Base-by-base conservation (phyloP, 2,329 filamentous ascomycete genomes). In the Triangularia setosa region DNA sequence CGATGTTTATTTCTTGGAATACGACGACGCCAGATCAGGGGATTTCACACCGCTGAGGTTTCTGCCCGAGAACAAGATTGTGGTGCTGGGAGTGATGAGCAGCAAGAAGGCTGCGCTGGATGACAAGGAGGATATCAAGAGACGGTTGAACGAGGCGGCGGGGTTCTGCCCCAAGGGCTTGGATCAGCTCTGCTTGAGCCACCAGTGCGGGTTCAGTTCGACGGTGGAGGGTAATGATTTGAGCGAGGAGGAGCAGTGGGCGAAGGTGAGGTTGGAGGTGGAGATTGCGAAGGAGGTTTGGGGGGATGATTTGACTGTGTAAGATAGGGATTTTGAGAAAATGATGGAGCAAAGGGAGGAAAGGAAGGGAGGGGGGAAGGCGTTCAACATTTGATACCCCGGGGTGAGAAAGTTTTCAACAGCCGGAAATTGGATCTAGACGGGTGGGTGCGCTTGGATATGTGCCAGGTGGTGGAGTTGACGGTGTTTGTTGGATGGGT, bases 1-100 rank as follows among this genome's bases (percentile, higher is more conserved):
- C 61, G 83, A 86, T 68, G 83, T 81, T 14, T 86, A 85, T 74
- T 86, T 85, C 75, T 79, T 86, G 69, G 83, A 86, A 73, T 86
- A 83, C 72, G 83, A 86, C 71, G 83, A 85, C 66, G 83, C 82
- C 30, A 78, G 83, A 1, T 81, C 78, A 0, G 83, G 83, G 14
- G 83, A 84, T 72, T 86, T 86, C 74, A 76, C 75, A 35, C 83
- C 83, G 1, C 76, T 86, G 63, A 75, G 83, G n/a, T 79, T 81
- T 72, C 74, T 86, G 58, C 83, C 83, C 3, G 78, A 78, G 61
- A 70, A 81, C 74, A 86, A 86, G 76, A 77, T 81, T 33, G 83
- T 86, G 14, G 82, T 86, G 9, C 75, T 86, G 30, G 83, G 83
- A 30, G 77, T 85, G 54, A 83, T 85, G 82, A 79, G 75, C 64